Evolutionary conservation across 2,329 filamentous ascomycete genomes (phyloP), one percentile per base, ranked within the genome.

Genomic region (Cercospora sojina): DNA sequence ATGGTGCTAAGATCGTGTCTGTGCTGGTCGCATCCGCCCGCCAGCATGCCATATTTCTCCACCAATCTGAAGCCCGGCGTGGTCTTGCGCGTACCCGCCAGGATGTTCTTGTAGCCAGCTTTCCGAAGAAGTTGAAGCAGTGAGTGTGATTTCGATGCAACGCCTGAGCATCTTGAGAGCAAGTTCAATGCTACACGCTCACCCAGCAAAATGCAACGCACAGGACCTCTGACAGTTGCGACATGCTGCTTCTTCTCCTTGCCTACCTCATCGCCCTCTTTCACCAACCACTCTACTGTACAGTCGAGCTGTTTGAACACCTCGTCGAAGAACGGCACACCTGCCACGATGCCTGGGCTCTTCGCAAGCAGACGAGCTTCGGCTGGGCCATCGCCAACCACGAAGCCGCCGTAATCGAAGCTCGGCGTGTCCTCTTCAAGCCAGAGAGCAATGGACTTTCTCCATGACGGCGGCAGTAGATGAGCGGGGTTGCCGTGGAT

Each of bases 11-110:
- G 83, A 78, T 99, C 95, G 80, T 97, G 92, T 32, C 95, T 85
- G 79, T 99, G 95, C 2, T 90, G 87, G 80, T 99, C 95, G 16
- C 92, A 93, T 10, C 95, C 95, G 64, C 94, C 95, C 16, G 96
- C 90, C 23, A 97, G 83, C 90, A 99, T 97, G 72, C 93, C 95
- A 79, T 99, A 99, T 82, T 99, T 99, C 80, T 99, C 95, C 9
- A 98, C 93, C 4, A 98, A 82, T 10, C 95, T 86, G 81, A 98
- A 99, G 0, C 95, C 95, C 0, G 95, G 95, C 0, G 95, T 99
- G 0, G 95, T 99, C 83, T 99, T 99, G 76, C 95, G 87, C 55
- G 95, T 99, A 51, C 95, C 95, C 0, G 95, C 94, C n/a, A 99
- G 83, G 2, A 89, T 90, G 66, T 94, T 94, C 29, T 82, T 83